Conservation (phyloP, 2,329 filamentous ascomycete species). For the Trichoderma oligosporum region DNA sequence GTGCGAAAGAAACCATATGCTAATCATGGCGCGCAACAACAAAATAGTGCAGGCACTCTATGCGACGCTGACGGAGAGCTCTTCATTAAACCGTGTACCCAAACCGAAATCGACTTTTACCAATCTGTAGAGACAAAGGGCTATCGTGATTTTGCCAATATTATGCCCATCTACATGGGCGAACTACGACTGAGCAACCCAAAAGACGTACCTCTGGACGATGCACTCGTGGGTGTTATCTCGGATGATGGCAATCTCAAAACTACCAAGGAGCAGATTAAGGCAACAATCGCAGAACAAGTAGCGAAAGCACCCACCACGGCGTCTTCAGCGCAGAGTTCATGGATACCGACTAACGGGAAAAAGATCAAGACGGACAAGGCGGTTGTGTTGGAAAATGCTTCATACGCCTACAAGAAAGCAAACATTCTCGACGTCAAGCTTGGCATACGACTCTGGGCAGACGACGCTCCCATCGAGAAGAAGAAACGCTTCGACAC, state of each 20-base stretch:
- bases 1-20: neutral
- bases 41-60: conserved; percentile 90
- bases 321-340: neutral
- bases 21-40: conserved; percentile 14
- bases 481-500: conserved; percentile 60
- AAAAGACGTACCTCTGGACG: conserved; percentile 46
- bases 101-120: conserved; percentile 86
- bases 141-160: conserved; percentile 69
- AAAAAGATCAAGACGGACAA: conserved; percentile 69
- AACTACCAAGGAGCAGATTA: conserved; percentile 34
- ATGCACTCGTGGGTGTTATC: conserved; percentile 44
- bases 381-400: conserved; percentile 82
- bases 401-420: conserved; percentile 71
- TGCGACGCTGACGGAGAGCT: conserved; percentile 78
- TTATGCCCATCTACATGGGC: conserved; percentile 85
- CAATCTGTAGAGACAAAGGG: conserved; percentile 57
- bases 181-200: conserved; percentile 65
- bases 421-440: conserved; percentile 95
- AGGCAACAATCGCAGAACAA: conserved; percentile 33
- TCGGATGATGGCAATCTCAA: conserved; percentile 35
- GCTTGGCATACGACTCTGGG: conserved; percentile 81
- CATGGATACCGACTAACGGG: conserved; percentile 49
- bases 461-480: conserved; percentile 61
- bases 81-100: conserved; percentile 91
- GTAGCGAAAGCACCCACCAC: conserved; percentile 26